Percentiles rank a stretch among this genome's conserved stretches.
These are phyloP conservation scores for Cladosporium cucumerinum DNA, from an alignment of 2,329 filamentous ascomycete species.

Conservation along the genomic window DNA sequence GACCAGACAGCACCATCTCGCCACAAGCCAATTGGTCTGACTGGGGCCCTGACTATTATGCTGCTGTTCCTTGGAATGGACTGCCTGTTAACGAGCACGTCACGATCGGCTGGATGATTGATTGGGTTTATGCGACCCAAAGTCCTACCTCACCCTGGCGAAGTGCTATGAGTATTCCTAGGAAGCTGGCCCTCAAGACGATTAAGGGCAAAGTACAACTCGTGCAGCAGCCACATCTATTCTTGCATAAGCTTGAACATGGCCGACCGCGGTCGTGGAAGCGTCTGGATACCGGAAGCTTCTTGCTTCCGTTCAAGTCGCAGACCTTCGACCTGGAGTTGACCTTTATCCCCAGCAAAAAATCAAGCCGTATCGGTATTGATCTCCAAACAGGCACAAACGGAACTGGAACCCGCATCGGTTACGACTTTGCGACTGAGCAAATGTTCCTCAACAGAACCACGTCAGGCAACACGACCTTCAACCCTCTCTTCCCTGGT, in stretches of 20 bases:
- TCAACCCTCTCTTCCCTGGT: not conserved
- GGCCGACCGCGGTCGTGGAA: not conserved
- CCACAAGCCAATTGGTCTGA: not conserved
- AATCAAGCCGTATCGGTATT: not conserved
- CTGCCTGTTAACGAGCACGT: not conserved
- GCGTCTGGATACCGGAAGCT: not conserved
- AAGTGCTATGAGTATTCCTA: not conserved
- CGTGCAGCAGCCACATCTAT: not conserved
- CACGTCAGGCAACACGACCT: not conserved
- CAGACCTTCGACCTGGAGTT: not conserved
- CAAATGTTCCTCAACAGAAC: not conserved
- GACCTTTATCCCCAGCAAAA: not conserved
- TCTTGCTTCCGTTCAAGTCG: not conserved
- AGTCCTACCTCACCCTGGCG: conserved; percentile 1
- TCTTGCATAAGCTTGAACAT: not conserved
- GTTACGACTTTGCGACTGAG: not conserved
- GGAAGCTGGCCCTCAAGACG: not conserved
- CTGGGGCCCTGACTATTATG: not conserved
- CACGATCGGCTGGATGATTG: not conserved
- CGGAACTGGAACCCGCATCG: not conserved
- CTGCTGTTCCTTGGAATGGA: conserved; percentile 1
- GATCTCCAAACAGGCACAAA: not conserved
- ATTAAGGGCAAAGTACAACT: not conserved
- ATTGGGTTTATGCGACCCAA: not conserved
- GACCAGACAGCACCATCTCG: not conserved